Evolutionary conservation across 257 asterid genomes (phyloP).

Genomic region (Solanum phureja): DNA sequence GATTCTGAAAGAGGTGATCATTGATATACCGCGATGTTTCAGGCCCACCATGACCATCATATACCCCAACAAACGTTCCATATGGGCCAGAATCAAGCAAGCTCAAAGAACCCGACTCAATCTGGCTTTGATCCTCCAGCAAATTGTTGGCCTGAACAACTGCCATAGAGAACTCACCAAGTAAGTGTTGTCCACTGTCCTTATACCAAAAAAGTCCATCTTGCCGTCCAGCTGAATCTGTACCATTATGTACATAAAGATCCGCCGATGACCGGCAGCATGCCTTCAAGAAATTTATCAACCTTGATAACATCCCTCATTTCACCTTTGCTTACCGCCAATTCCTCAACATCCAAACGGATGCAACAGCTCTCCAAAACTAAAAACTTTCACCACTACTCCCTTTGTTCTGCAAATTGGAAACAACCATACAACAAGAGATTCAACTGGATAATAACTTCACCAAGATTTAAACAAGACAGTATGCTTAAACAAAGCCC

Average conservation of each 20-base stretch:
- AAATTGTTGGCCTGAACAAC: constrained; percentile 47
- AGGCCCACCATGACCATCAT: constrained; percentile 56
- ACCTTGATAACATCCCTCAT: constrained; percentile 57
- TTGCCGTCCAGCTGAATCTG: constrained; percentile 36
- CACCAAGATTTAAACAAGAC: neutral
- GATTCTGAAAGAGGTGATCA: constrained; percentile 31
- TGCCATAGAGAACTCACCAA: constrained; percentile 47
- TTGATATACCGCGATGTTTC: constrained; percentile 38
- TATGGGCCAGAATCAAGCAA: constrained; percentile 37
- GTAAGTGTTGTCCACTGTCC: constrained; percentile 32
- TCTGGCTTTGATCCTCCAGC: constrained; percentile 49
- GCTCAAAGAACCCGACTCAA: constrained; percentile 42
- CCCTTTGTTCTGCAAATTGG: constrained; percentile 4
- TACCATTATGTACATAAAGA: constrained; percentile 14
- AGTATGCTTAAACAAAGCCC: neutral
- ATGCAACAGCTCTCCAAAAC: constrained; percentile 13
- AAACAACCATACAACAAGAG: neutral
- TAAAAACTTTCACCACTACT: neutral
- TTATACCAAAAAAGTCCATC: constrained; percentile 48
- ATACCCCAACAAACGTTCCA: constrained; percentile 45
- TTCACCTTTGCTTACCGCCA: constrained; percentile 31
- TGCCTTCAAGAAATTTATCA: constrained; percentile 36
- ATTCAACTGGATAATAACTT: neutral
- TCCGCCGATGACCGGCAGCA: constrained; percentile 35
- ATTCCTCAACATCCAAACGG: constrained; percentile 45